Evolutionary conservation across 2,329 filamentous ascomycete genomes (phyloP), one percentile per base, ranked within the genome.

Genomic region (Exserohilum turcica): DNA sequence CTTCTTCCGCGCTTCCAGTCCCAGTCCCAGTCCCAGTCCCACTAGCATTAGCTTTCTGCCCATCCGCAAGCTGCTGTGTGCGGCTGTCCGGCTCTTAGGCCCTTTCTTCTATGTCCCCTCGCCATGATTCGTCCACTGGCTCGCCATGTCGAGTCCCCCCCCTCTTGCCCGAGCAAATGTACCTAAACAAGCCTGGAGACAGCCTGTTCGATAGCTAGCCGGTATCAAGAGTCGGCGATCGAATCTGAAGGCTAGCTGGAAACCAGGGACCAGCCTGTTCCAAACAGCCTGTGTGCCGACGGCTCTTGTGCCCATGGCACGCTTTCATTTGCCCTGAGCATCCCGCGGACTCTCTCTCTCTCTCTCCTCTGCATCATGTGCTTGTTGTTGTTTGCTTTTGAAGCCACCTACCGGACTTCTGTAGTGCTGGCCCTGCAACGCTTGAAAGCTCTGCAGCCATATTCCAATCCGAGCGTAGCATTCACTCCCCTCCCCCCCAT

Each of bases 121-220:
- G 28, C 46, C 28, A 24, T 33, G 24, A 45, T 45, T 48, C 24
- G 43, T 44, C 35, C 32, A 42, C 21, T 37, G 6, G n/a, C 38
- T 39, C 43, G 16, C 49, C 43, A 52, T 52, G 43, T 51, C 28
- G 36, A 39, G 15, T 16, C 9, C n/a, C 38, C 21, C 13, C 9
- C n/a, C 38, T 32, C 13, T 8, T 35, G 13, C 21, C 5, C 8
- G 18, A 24, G 8, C 31, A n/a, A 15, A 29, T 35, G 19, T 6
- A 16, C 27, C 31, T 16, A 12, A 32, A 4, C 29, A 32, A 21
- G 10, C 16, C 9, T 13, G 27, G 15, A 44, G 24, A 43, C 43
- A 47, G 46, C 35, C 38, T 44, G n/a, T 16, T 21, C 27, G 40
- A 49, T 55, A 43, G 39, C 51, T 44, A 45, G 43, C 35, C 15